These are phyloP conservation scores for Talaromyces marneffei DNA, from an alignment of 2,329 filamentous ascomycete species.

Conservation along the genomic window DNA sequence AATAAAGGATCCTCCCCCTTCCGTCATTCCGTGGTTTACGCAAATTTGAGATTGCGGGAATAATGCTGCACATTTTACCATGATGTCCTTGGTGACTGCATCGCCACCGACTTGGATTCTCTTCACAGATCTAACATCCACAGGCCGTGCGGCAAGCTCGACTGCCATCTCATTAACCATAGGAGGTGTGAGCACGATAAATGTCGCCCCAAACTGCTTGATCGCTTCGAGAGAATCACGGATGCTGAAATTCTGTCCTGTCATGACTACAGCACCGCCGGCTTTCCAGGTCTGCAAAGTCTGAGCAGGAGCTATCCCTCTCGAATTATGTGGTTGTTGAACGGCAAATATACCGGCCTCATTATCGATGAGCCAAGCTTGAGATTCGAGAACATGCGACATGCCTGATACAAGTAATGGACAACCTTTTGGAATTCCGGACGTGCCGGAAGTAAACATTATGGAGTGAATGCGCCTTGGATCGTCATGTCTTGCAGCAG, in stretches of 20 bases:
- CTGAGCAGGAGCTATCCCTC: not conserved
- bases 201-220: not conserved
- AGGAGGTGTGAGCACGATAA: not conserved
- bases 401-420: not conserved
- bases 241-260: not conserved
- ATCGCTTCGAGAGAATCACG: not conserved
- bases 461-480: not conserved
- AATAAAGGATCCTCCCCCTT: not conserved
- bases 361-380: not conserved
- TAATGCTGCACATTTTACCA: not conserved
- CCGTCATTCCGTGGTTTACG: not conserved
- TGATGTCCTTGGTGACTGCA: not conserved
- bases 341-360: not conserved
- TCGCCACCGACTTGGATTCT: not conserved
- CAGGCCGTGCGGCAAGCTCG: not conserved
- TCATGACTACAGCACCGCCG: not conserved
- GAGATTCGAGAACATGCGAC: not conserved
- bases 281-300: not conserved
- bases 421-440: not conserved
- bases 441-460: not conserved
- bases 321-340: not conserved
- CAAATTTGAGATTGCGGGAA: not conserved
- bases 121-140: not conserved
- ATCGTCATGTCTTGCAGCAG: not conserved
- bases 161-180: not conserved